Conservation (phyloP, 768 basidiomycete genomes). For the Auricularia sp. region DNA sequence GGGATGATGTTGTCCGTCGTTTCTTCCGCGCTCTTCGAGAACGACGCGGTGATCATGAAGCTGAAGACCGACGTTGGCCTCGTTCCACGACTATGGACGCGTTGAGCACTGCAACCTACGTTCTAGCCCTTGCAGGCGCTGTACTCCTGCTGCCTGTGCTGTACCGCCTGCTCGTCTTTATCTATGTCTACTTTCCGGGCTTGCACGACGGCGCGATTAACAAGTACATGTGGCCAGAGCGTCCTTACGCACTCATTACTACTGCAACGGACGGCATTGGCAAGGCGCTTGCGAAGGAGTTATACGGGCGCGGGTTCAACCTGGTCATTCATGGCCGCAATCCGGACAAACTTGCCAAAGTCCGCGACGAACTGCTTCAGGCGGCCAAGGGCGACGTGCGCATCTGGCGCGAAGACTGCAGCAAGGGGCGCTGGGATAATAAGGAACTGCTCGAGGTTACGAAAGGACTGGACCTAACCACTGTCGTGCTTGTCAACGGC, state of each 20-base stretch:
- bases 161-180: background rate
- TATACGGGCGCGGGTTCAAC: conserved; percentile 8
- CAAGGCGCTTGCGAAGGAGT: conserved; percentile 7
- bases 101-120: background rate
- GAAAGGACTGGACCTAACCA: conserved; percentile 5
- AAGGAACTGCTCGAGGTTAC: conserved; percentile 2
- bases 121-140: background rate
- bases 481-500: conserved; percentile 6
- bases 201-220: background rate
- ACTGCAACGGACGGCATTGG: conserved; percentile 9
- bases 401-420: background rate
- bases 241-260: conserved; percentile 8
- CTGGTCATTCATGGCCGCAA: conserved; percentile 9
- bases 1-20: no score
- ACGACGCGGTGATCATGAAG: no score
- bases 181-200: background rate
- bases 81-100: background rate
- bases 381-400: background rate
- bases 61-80: no score
- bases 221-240: background rate
- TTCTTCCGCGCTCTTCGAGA: no score
- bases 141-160: background rate
- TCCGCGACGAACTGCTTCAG: conserved; percentile 4
- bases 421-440: conserved; percentile 7
- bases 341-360: conserved; percentile 4